These are phyloP conservation scores for Physaria fendleri DNA, from an alignment of 345 rosid genomes.

Conservation along the genomic window DNA sequence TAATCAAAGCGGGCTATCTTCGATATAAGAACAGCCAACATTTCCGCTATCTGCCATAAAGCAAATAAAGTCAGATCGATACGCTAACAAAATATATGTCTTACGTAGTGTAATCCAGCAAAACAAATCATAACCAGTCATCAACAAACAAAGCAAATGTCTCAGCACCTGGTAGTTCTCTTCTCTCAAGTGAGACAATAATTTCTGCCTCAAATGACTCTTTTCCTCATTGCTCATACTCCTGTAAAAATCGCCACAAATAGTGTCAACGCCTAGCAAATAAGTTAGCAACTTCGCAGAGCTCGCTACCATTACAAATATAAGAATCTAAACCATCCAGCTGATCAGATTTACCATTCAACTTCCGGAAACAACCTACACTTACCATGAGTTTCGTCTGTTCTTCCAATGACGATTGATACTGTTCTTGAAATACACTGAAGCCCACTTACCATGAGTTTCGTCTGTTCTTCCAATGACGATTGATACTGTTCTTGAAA, in stretches of 20 bases:
- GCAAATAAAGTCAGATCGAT: constrained; percentile 5
- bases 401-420: constrained; percentile 83
- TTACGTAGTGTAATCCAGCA: neutral
- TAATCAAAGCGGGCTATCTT: constrained; percentile 94
- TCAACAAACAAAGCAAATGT: constrained; percentile 7
- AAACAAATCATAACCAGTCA: neutral
- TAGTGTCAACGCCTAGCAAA: neutral
- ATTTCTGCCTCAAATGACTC: constrained; percentile 61
- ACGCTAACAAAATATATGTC: neutral
- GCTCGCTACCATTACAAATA: neutral
- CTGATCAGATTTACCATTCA: neutral
- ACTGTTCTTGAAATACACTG: constrained; percentile 90
- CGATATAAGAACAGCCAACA: constrained; percentile 84
- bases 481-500: constrained; percentile 82
- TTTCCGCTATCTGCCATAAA: constrained; percentile 58
- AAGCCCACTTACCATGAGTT: constrained; percentile 90
- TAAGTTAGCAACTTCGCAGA: neutral
- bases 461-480: constrained; percentile 86
- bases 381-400: constrained; percentile 74
- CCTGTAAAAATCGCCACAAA: constrained; percentile 37
- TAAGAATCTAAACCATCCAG: neutral
- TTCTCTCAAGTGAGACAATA: constrained; percentile 76
- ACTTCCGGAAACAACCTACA: neutral
- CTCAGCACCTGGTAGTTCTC: constrained; percentile 64
- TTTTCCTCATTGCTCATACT: constrained; percentile 88